Conservation (phyloP, 441 rosid genomes). For the Populus hybrid region DNA sequence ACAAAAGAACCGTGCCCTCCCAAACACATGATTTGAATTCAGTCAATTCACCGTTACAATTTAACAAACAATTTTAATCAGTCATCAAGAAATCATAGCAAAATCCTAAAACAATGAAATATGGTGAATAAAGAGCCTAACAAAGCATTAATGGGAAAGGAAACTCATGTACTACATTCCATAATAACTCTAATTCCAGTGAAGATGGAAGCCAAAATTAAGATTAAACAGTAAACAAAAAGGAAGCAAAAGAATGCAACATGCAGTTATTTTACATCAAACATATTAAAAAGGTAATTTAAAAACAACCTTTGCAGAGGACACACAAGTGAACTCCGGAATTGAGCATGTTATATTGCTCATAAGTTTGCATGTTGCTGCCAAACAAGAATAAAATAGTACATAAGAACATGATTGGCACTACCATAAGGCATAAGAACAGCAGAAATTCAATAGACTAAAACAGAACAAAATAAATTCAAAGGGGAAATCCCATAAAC, state of each 20-base stretch:
- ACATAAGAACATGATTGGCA: background rate
- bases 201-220: background rate
- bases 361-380: constrained; percentile 93
- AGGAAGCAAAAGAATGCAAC: background rate
- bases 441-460: background rate
- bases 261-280: background rate
- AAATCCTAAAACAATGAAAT: background rate
- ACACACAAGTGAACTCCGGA: constrained; percentile 88
- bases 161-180: background rate
- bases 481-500: background rate
- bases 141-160: background rate
- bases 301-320: constrained; percentile 82
- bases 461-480: background rate
- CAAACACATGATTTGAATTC: background rate
- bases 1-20: background rate
- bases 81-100: background rate
- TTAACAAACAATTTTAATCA: background rate
- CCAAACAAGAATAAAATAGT: constrained; percentile 25
- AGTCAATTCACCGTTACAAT: background rate
- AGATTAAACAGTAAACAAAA: background rate
- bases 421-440: background rate
- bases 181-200: background rate
- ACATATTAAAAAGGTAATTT: constrained; percentile 1
- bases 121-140: background rate
- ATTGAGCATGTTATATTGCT: constrained; percentile 72